Base-by-base conservation (phyloP, 148 eudicot genomes). In the Pouteria glomerata region DNA sequence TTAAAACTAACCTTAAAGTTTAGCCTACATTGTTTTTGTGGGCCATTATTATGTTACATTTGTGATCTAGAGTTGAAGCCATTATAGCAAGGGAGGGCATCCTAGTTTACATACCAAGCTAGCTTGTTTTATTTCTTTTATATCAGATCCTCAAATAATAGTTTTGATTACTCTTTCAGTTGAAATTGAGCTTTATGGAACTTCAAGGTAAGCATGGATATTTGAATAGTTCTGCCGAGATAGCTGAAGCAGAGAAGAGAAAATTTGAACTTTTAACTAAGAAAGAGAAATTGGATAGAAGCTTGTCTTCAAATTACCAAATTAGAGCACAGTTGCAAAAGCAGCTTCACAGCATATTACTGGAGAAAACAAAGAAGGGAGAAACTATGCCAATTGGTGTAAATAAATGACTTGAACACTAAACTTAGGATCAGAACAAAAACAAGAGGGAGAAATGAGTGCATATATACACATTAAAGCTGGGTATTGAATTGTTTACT, bases 201-300 rank as follows among this genome's bases (percentile, higher is more conserved):
- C 66, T 85, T 74, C 72, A 80, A 62, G 59, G 70, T 16, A 73
- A 70, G 63, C 71, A 53, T 26, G 52, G 65, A 6, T 33, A 48
- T 52, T 56, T 59, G 34, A 45, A 68, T 31, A 76, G 55, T 59
- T 31, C 67, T 62, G n/a, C n/a, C n/a, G 83, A 78, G 55, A 65
- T 87, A 45, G 75, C 78, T 39, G 83, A 78, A 34, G 90, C 86
- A 65, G 84, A 84, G 83, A 63, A 44, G 37, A 80, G 74, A 63
- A 80, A 70, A 70, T 69, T 67, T 16, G 77, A 80, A 70, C 86
- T 84, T 57, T 16, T 76, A 61, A 83, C 83, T 53, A 42, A 47
- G 45, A 82, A 84, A 76, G 59, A 84, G 70, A 74, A 72, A 14
- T 51, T 80, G 66, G 78, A 63, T 35, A 71, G 66, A 60, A 80